Percentiles rank a stretch among this genome's conserved stretches.
These are phyloP conservation scores for Plasmopara viticola DNA, from an alignment of 352 stramenopile genomes.

Conservation along the genomic window DNA sequence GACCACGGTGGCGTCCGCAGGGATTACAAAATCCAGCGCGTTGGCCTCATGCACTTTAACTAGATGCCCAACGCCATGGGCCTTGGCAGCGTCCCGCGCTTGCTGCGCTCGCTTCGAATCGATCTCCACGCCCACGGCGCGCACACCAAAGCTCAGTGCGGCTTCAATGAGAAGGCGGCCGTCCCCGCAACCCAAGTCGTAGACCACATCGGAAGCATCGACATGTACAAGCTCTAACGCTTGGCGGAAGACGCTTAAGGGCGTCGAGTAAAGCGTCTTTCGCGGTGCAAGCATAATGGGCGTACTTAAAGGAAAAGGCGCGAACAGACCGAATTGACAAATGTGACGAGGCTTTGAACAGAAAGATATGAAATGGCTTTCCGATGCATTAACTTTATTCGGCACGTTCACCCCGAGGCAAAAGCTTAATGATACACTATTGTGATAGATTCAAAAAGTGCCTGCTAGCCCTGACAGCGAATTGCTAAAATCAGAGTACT, in stretches of 20 bases:
- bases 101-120: conserved; percentile 32
- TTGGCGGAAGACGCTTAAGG: conserved; percentile 45
- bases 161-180: conserved; percentile 63
- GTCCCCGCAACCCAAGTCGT: conserved; percentile 77
- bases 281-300: conserved; percentile 59
- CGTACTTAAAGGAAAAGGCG: too few species aligned
- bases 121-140: conserved; percentile 66
- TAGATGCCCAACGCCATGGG: conserved; percentile 34
- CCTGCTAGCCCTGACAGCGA: too few species aligned
- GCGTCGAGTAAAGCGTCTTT: conserved; percentile 78
- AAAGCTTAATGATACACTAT: too few species aligned
- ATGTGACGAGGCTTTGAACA: too few species aligned
- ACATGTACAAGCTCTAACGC: conserved; percentile 50
- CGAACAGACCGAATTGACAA: too few species aligned
- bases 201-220: conserved; percentile 42
- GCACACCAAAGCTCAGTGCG: conserved; percentile 38
- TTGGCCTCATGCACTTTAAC: conserved; percentile 65
- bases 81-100: conserved; percentile 20
- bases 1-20: conserved; percentile 51
- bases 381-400: too few species aligned
- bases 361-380: too few species aligned
- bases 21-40: conserved; percentile 61
- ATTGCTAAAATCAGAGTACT: too few species aligned
- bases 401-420: too few species aligned
- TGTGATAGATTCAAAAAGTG: too few species aligned